These are phyloP conservation scores for Paspalum notatum DNA, from an alignment of 176 grass and related monocot species.

Conservation along the genomic window DNA sequence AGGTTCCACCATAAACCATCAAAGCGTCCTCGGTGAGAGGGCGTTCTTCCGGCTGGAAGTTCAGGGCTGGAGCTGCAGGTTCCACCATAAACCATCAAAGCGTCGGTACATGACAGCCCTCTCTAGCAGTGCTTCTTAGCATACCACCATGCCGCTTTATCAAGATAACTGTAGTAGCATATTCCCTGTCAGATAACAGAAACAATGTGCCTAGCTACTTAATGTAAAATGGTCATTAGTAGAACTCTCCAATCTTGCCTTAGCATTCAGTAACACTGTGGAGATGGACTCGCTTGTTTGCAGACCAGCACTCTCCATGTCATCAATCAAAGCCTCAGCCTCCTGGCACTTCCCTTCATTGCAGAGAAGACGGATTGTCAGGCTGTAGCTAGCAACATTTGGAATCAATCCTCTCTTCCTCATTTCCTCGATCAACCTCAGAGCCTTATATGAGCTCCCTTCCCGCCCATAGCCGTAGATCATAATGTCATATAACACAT, in stretches of 20 bases:
- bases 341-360: conserved; percentile 63
- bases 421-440: conserved; percentile 59
- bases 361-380: conserved; percentile 65
- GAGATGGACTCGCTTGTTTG: conserved; percentile 35
- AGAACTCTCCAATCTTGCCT: conserved; percentile 33
- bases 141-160: neutral
- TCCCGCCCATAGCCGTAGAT: conserved; percentile 73
- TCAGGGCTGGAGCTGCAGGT: no score
- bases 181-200: neutral
- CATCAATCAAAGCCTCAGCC: conserved; percentile 54
- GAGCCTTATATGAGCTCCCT: conserved; percentile 66
- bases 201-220: neutral
- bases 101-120: neutral
- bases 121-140: neutral
- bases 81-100: neutral
- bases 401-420: conserved; percentile 59
- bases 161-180: conserved; percentile 8
- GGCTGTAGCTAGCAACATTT: conserved; percentile 65
- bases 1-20: no score
- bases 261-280: conserved; percentile 55
- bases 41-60: no score
- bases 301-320: conserved; percentile 62
- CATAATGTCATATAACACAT: conserved; percentile 71
- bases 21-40: no score
- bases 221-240: conserved; percentile 33